Percentiles rank a stretch among this genome's conserved stretches.
Evolutionary conservation across 805 yeast species (phyloP).

Genomic region (Candida hispaniensis): DNA sequence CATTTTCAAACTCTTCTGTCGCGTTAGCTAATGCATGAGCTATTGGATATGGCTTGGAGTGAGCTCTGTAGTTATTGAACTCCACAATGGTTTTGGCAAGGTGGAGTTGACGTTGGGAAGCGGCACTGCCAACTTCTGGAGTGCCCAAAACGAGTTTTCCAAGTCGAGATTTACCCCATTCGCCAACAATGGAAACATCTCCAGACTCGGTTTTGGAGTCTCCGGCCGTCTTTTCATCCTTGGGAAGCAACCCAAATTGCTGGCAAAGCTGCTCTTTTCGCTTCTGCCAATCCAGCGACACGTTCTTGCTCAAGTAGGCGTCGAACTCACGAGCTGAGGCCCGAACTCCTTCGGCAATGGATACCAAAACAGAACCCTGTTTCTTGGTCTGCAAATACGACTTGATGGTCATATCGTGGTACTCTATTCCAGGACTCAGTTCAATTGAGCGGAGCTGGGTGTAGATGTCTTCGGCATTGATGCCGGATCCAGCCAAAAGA

Average conservation of each 20-base stretch:
- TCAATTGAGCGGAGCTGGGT: slow-evolving; percentile 35
- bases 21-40: slow-evolving; percentile 50
- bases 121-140: slow-evolving; percentile 11
- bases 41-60: slow-evolving; percentile 43
- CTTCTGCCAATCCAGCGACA: slow-evolving; percentile 75
- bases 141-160: slow-evolving; percentile 31
- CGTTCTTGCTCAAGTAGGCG: slow-evolving; percentile 54
- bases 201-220: slow-evolving; percentile 19
- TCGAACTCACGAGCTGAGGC: slow-evolving; percentile 79
- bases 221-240: slow-evolving; percentile 9
- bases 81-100: slow-evolving; percentile 63
- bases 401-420: slow-evolving; percentile 28
- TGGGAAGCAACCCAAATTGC: slow-evolving; percentile 47
- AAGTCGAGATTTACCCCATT: slow-evolving; percentile 29
- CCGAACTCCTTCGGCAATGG: slow-evolving; percentile 69
- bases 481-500: slow-evolving; percentile 78
- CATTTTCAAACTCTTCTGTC: slow-evolving; percentile 41
- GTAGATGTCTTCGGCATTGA: slow-evolving; percentile 75
- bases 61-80: slow-evolving; percentile 59
- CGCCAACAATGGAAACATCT: slow-evolving; percentile 18
- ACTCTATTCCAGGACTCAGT: slow-evolving; percentile 24
- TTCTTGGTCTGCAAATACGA: slow-evolving; percentile 55
- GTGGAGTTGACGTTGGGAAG: slow-evolving; percentile 10
- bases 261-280: slow-evolving; percentile 65
- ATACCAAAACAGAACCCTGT: slow-evolving; percentile 69